Evolutionary conservation across 2,329 filamentous ascomycete genomes (phyloP), one percentile per base, ranked within the genome.

Genomic region (Mycosphaerella arachidis): DNA sequence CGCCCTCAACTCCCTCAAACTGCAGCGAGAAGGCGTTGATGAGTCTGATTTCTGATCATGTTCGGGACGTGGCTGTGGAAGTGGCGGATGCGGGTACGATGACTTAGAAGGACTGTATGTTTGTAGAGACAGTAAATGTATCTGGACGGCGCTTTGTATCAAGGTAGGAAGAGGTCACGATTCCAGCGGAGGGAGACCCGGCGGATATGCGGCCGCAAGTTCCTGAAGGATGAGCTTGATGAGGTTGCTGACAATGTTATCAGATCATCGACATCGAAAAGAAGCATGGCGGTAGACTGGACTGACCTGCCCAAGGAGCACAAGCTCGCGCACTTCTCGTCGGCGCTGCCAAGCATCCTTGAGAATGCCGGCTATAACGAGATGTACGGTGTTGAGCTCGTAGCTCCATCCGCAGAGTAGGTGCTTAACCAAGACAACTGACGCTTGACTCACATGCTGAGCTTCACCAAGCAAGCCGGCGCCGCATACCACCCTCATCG

Each of bases 381-480:
- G 80, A 90, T 97, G 82, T 97, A 92, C 86, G 92, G 92, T 53
- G 86, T 97, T 56, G 79, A 83, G 33, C 84, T 97, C 48, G 58
- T 64, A 16, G 63, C 68, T 37, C 63, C 68, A 27, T 48, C 3
- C 65, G 67, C 66, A 60, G 48, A 57, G 45, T 57, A 33, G 53
- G 43, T 50, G 4, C 13, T n/a, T 3, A n/a, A n/a, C 30, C 12
- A 58, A 18, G 30, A 37, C 12, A 10, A 20, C 27, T 33, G 13
- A 33, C 59, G 13, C 4, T 29, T 9, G 6, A 40, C 24, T n/a
- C 33, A 18, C 37, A 55, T 48, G 59, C 60, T 63, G 58, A 64
- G 53, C 24, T 13, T 18, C 18, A 20, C 18, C n/a, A 55, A 68
- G 64, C 27, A 48, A 69, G 60, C 66, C 68, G 16, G 66, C 70